These are phyloP conservation scores for Amanita molliuscula DNA, from an alignment of 768 basidiomycete genomes.

Conservation along the genomic window DNA sequence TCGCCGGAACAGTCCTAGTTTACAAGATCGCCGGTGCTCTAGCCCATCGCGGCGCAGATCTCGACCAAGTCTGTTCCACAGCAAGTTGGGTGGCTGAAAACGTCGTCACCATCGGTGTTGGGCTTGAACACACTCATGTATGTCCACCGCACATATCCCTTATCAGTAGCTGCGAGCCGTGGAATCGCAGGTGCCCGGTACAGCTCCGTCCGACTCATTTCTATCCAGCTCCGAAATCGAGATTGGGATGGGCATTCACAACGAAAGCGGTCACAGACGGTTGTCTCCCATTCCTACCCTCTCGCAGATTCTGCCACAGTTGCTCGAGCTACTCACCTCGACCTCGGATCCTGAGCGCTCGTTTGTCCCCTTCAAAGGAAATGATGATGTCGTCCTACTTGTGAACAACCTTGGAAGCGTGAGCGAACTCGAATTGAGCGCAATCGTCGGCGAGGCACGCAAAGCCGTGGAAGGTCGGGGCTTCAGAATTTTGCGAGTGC, in stretches of 20 bases:
- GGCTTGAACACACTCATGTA: slow-evolving; percentile 85
- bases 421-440: slow-evolving; percentile 73
- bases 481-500: slow-evolving; percentile 48
- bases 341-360: slow-evolving; percentile 68
- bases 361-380: slow-evolving; percentile 60
- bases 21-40: slow-evolving; percentile 90
- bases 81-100: slow-evolving; percentile 59
- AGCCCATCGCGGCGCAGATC: slow-evolving; percentile 51
- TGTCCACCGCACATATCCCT: slow-evolving; percentile 6
- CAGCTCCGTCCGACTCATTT: slow-evolving; percentile 43
- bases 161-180: neutral
- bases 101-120: slow-evolving; percentile 77
- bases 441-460: slow-evolving; percentile 52
- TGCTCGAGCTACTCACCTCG: slow-evolving; percentile 64
- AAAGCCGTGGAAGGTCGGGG: slow-evolving; percentile 43
- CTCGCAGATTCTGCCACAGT: slow-evolving; percentile 53
- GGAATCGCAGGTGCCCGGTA: slow-evolving; percentile 60
- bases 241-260: slow-evolving; percentile 89
- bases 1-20: slow-evolving; percentile 73
- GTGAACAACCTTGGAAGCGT: slow-evolving; percentile 86
- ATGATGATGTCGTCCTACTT: slow-evolving; percentile 67
- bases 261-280: slow-evolving; percentile 68
- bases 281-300: slow-evolving; percentile 65
- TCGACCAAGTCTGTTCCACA: slow-evolving; percentile 57
- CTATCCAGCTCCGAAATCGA: slow-evolving; percentile 63